Evolutionary conservation across 768 basidiomycete genomes (phyloP).

Genomic region (Mycena polygramma): DNA sequence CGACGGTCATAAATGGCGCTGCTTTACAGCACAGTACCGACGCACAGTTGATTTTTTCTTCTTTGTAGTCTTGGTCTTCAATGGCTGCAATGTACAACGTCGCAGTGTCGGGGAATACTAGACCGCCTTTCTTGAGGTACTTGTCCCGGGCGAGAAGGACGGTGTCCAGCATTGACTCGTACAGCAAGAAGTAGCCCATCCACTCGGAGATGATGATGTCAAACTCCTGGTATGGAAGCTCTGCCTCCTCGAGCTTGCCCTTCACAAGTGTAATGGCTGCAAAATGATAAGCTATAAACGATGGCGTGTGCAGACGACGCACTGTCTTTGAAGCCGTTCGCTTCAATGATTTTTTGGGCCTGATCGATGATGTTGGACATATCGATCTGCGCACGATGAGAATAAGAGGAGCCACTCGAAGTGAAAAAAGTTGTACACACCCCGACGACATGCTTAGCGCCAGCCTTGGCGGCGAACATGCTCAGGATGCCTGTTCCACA

Average conservation of each 20-base stretch:
- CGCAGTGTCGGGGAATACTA: constrained; percentile 97
- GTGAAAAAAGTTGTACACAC: constrained; percentile 58
- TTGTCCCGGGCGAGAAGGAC: constrained; percentile 97
- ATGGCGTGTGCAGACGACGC: constrained; percentile 47
- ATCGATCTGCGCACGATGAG: constrained; percentile 77
- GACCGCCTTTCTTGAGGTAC: constrained; percentile 91
- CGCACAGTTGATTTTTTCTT: constrained; percentile 99
- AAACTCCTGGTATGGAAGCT: constrained; percentile 90
- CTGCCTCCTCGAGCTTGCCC: constrained; percentile 95
- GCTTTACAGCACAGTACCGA: constrained; percentile 35
- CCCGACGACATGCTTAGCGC: constrained; percentile 93
- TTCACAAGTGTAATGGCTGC: constrained; percentile 95
- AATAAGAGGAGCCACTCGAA: constrained; percentile 3
- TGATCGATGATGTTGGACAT: constrained; percentile 99
- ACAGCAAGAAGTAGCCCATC: constrained; percentile 99
- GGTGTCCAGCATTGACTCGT: constrained; percentile 99
- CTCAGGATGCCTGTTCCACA: constrained; percentile 98
- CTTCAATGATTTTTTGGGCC: constrained; percentile 95
- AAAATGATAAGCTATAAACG: constrained; percentile 23
- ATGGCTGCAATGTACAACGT: constrained; percentile 95
- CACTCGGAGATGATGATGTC: constrained; percentile 99
- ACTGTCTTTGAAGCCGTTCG: constrained; percentile 98
- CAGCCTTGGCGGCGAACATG: constrained; percentile 98
- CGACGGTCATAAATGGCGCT: constrained; percentile 16
- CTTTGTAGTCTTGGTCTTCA: constrained; percentile 99